Evolutionary conservation across 805 yeast species (phyloP).

Genomic region (Kodamaea lidongshanica): DNA sequence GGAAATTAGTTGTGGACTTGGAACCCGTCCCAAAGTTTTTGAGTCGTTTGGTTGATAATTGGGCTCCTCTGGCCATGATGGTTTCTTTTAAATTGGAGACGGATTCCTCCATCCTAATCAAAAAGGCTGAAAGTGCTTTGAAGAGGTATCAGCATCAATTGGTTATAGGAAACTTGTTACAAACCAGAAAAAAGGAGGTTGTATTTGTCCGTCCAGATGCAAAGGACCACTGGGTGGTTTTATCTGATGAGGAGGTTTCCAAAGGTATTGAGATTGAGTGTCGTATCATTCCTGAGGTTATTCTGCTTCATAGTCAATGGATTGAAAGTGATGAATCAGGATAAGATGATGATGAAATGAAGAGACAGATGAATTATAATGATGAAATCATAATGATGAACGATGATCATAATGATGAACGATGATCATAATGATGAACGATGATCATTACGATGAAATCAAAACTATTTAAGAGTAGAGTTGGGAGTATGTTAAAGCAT

Average conservation of each 20-base stretch:
- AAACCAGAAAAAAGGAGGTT: slow-evolving; percentile 81
- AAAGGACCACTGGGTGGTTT: slow-evolving; percentile 43
- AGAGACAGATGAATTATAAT: no score
- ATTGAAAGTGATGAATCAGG: slow-evolving; percentile 36
- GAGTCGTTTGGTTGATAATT: slow-evolving; percentile 76
- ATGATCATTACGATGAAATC: no score
- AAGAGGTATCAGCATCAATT: slow-evolving; percentile 85
- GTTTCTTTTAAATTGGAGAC: slow-evolving; percentile 93
- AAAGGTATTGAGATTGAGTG: slow-evolving; percentile 64
- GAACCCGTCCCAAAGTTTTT: slow-evolving; percentile 97
- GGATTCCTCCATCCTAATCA: slow-evolving; percentile 60
- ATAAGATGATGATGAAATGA: slow-evolving; percentile 1
- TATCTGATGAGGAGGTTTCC: slow-evolving; percentile 37
- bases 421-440: no score
- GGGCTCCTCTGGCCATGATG: slow-evolving; percentile 96
- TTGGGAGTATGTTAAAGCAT: no score
- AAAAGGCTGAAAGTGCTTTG: slow-evolving; percentile 74
- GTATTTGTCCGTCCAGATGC: slow-evolving; percentile 63
- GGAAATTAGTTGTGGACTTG: slow-evolving; percentile 74
- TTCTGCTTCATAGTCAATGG: slow-evolving; percentile 60
- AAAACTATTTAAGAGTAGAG: no score
- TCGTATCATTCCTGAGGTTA: slow-evolving; percentile 71
- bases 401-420: no score
- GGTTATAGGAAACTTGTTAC: slow-evolving; percentile 89
- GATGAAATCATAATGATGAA: no score